A percentile compares a stretch with the other conserved stretches of the same genome.
These are phyloP conservation scores for Rhizopogon vesiculosus DNA, from an alignment of 768 basidiomycete genomes.

Conservation along the genomic window DNA sequence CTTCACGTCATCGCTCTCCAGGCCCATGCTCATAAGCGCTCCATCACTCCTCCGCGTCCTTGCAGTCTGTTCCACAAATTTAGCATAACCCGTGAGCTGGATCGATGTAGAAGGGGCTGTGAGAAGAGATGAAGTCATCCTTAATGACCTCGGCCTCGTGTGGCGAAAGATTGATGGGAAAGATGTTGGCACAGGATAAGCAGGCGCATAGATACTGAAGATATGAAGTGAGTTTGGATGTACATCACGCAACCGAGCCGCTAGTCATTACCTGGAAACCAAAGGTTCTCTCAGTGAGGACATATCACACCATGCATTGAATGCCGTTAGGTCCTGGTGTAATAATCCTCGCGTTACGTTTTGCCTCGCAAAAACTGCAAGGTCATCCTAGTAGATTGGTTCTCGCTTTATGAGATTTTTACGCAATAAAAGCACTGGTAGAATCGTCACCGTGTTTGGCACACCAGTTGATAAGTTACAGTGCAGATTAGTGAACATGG, in stretches of 20 bases:
- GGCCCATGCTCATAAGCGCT: conserved; percentile 29
- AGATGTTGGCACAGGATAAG: conserved; percentile 59
- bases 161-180: conserved; percentile 45
- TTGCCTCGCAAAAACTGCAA: conserved; percentile 33
- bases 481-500: conserved; percentile 21
- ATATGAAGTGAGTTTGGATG: conserved; percentile 3
- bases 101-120: conserved; percentile 34
- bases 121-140: conserved; percentile 41
- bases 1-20: conserved; percentile 52
- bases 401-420: background rate
- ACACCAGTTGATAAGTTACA: conserved; percentile 38
- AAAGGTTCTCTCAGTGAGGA: conserved; percentile 25
- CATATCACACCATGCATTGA: conserved; percentile 34
- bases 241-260: background rate
- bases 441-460: background rate
- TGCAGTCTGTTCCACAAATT: conserved; percentile 40
- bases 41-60: conserved; percentile 29
- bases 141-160: conserved; percentile 11
- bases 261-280: conserved; percentile 31
- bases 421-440: too few species aligned
- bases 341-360: conserved; percentile 63
- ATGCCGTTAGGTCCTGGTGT: conserved; percentile 26
- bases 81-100: conserved; percentile 49
- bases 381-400: conserved; percentile 10
- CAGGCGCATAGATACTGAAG: conserved; percentile 40